Conservation (phyloP, 768 basidiomycete species). For the Suillus tomentosus region DNA sequence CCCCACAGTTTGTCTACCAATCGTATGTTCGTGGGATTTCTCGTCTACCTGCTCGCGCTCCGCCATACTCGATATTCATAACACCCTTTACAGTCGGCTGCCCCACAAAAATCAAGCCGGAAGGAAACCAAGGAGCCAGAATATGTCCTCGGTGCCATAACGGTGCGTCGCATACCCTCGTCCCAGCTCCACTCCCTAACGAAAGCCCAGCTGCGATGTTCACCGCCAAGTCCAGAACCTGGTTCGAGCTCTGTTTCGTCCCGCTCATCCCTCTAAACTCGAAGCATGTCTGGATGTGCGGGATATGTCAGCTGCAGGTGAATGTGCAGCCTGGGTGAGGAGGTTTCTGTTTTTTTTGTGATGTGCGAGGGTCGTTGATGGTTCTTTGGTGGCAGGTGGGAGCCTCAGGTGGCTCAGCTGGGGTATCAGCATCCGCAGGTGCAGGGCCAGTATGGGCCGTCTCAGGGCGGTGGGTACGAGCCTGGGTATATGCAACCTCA, state of each 20-base stretch:
- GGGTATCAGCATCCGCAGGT: slow-evolving; percentile 41
- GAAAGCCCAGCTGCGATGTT: slow-evolving; percentile 53
- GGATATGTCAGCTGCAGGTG: slow-evolving; percentile 67
- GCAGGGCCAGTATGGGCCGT: slow-evolving; percentile 15
- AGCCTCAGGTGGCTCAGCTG: slow-evolving; percentile 36
- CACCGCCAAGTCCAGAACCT: slow-evolving; percentile 62
- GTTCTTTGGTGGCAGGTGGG: slow-evolving; percentile 29
- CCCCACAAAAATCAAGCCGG: slow-evolving; percentile 57
- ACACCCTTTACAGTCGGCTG: slow-evolving; percentile 56
- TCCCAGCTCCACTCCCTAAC: no score
- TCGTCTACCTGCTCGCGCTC: slow-evolving; percentile 6
- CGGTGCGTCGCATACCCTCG: slow-evolving; percentile 39
- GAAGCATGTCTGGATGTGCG: slow-evolving; percentile 69
- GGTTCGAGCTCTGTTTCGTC: slow-evolving; percentile 79
- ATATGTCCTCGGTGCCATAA: slow-evolving; percentile 77
- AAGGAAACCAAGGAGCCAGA: slow-evolving; percentile 51
- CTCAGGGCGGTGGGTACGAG: slow-evolving; percentile 27
- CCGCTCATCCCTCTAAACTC: slow-evolving; percentile 67
- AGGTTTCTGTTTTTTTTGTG: neutral
- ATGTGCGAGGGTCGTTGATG: neutral
- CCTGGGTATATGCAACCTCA: slow-evolving; percentile 26
- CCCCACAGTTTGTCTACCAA: slow-evolving; percentile 51
- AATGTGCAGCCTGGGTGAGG: slow-evolving; percentile 53
- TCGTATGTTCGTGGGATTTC: slow-evolving; percentile 42
- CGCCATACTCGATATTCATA: slow-evolving; percentile 11